Percentiles rank a stretch among this genome's conserved stretches.
Conservation (phyloP, 1,139 yeast genomes). For the Protomyces inouyei region DNA sequence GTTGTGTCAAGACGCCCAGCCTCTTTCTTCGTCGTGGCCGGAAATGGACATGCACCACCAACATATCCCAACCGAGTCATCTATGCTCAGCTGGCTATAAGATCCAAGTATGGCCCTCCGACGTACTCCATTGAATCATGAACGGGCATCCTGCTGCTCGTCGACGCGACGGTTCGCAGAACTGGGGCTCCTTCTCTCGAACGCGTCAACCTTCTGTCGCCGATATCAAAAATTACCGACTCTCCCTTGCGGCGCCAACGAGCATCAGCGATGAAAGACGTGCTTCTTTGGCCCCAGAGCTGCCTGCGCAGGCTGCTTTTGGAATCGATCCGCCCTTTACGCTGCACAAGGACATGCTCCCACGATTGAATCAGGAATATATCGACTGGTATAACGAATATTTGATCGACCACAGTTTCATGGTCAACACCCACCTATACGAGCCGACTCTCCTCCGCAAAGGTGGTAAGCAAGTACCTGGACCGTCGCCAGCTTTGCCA, state of each 20-base stretch:
- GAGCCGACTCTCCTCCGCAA: conserved; percentile 18
- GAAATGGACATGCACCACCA: no score
- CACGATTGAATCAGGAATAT: conserved; percentile 12
- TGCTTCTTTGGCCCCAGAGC: conserved; percentile 11
- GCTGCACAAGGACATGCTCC: conserved; percentile 7
- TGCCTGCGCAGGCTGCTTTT: conserved; percentile 17
- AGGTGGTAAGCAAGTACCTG: conserved; percentile 18
- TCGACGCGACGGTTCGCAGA: no score
- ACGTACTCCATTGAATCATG: no score
- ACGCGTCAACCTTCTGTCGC: conserved; percentile 8
- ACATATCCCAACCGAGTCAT: no score
- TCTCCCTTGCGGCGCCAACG: conserved; percentile 7
- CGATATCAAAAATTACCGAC: not conserved
- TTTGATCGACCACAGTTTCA: conserved; percentile 24
- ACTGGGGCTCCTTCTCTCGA: no score
- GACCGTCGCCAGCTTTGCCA: conserved; percentile 12
- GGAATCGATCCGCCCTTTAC: conserved; percentile 24
- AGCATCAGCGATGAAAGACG: conserved; percentile 13
- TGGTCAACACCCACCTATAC: conserved; percentile 22
- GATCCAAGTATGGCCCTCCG: no score
- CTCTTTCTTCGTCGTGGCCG: no score
- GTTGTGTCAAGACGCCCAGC: no score
- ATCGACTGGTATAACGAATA: conserved; percentile 21
- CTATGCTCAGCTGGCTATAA: no score
- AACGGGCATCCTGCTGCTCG: no score